A percentile compares a stretch with the other conserved stretches of the same genome.
phyloP scores from a whole-genome alignment of 192 early-diverging fungal genomes.

The Polychytrium aggregatum region DNA sequence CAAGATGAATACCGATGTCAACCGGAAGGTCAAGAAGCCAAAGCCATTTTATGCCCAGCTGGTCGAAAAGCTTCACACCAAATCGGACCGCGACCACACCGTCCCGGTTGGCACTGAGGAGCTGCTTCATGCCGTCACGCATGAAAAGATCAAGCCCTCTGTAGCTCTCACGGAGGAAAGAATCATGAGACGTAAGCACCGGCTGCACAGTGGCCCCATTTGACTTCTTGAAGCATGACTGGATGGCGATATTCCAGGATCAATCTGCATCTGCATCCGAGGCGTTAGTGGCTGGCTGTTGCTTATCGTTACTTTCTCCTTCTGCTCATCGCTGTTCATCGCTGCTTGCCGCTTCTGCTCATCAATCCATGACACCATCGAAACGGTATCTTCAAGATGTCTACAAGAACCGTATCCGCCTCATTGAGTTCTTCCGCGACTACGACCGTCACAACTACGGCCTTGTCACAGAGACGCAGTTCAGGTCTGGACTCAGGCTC shows the following conservation, averaged over 20 bases:
- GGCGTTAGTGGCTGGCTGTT: no score
- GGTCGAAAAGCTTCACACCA: slow-evolving; percentile 7
- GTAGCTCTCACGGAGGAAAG: no score
- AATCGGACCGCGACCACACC: slow-evolving; percentile 16
- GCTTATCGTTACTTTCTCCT: no score
- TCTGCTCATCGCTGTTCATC: slow-evolving; percentile 8
- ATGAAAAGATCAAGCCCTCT: no score
- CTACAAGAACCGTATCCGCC: slow-evolving; percentile 37
- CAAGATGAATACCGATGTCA: slow-evolving; percentile 47
- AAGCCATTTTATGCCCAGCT: no score
- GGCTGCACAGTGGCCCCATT: no score
- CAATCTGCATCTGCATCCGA: no score
- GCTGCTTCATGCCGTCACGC: slow-evolving; percentile 31
- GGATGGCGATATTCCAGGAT: no score
- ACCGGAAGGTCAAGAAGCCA: slow-evolving; percentile 28
- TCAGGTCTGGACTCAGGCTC: slow-evolving; percentile 29
- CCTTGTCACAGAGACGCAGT: slow-evolving; percentile 32
- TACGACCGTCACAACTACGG: slow-evolving; percentile 46
- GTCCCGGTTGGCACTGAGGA: slow-evolving; percentile 45
- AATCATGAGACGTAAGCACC: slow-evolving; percentile 29
- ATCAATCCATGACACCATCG: not conserved
- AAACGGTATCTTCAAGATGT: slow-evolving; percentile 19
- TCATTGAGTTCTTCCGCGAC: slow-evolving; percentile 44
- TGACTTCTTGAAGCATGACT: no score
- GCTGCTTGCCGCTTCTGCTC: not conserved